phyloP scores from a whole-genome alignment of 2,329 filamentous ascomycete genomes.

The Penicillium sp. region DNA sequence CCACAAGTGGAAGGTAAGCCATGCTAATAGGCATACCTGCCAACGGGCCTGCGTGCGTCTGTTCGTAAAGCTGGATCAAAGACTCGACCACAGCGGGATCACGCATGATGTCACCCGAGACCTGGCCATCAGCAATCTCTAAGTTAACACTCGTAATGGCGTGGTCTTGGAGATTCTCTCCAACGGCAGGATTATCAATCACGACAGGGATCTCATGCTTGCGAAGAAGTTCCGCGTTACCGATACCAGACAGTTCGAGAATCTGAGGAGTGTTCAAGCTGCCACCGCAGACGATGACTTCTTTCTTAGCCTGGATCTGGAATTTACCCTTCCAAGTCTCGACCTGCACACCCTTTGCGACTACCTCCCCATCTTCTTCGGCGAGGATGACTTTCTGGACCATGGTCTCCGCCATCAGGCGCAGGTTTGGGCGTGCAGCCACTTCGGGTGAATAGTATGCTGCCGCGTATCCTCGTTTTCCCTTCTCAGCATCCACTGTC shows the following conservation, averaged over 20 bases:
- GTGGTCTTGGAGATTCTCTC: slow-evolving; percentile 56
- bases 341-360: slow-evolving; percentile 22
- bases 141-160: slow-evolving; percentile 20
- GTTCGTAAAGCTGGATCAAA: slow-evolving; percentile 23
- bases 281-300: slow-evolving; percentile 63
- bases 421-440: slow-evolving; percentile 46
- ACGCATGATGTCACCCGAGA: slow-evolving; percentile 26
- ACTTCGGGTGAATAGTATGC: slow-evolving; percentile 45
- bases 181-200: slow-evolving; percentile 49
- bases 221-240: slow-evolving; percentile 47
- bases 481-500: slow-evolving; percentile 33
- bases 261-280: slow-evolving; percentile 58
- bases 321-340: slow-evolving; percentile 17
- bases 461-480: slow-evolving; percentile 41
- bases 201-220: slow-evolving; percentile 45
- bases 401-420: slow-evolving; percentile 48
- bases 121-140: slow-evolving; percentile 22
- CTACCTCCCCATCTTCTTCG: slow-evolving; percentile 21
- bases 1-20: slow-evolving; percentile 28
- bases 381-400: slow-evolving; percentile 50
- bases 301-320: slow-evolving; percentile 39
- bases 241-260: slow-evolving; percentile 63
- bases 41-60: slow-evolving; percentile 23
- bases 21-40: background rate
- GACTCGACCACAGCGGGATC: slow-evolving; percentile 21